Evolutionary conservation across 2,329 filamentous ascomycete genomes (phyloP), one percentile per base, ranked within the genome.

Genomic region (Botryosphaeria dothidea): DNA sequence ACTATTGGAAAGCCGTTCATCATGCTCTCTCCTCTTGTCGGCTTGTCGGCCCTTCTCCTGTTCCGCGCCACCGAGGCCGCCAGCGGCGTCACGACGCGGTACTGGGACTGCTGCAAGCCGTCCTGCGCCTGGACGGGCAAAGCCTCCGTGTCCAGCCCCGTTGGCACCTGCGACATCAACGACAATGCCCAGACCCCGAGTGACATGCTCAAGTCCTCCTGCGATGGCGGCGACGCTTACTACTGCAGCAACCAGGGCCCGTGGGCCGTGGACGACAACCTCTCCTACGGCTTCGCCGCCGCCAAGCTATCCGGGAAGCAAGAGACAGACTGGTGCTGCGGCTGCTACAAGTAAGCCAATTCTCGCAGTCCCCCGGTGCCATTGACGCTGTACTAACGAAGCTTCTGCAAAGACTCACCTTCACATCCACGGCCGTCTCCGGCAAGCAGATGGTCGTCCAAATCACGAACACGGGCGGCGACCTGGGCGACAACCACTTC

Each of bases 91-190:
- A 88, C 13, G 31, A 51, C 52, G n/a, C 23, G 75, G 11, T 77
- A 73, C 67, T 78, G 74, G 75, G 88, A 91, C 74, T 91, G 89
- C 80, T 91, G 88, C 80, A 91, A 92, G 80, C 85, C 88, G 25
- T 88, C 86, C 21, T 91, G 88, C 74, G 81, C 82, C 3, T 83
- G 88, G 88, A 73, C 80, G 13, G 81, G 76, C 62, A 90, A 90
- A 74, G 85, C 84, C 15, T 67, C 79, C 45, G 81, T 87, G 73
- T 78, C 76, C 65, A 72, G 73, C 57, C 83, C 86, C 15, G 83
- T 87, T 38, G 75, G 77, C 19, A 84, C 84, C 38, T 89, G 87
- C 75, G 78, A 84, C 71, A 81, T 78, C 68, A 77, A 82, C 68
- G 84, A 88, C 78, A 81, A 82, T 65, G 84, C 83, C 3, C 75